These are phyloP conservation scores for Rhinocladiella mackenziei DNA, from an alignment of 2,329 filamentous ascomycete genomes.

Conservation along the genomic window DNA sequence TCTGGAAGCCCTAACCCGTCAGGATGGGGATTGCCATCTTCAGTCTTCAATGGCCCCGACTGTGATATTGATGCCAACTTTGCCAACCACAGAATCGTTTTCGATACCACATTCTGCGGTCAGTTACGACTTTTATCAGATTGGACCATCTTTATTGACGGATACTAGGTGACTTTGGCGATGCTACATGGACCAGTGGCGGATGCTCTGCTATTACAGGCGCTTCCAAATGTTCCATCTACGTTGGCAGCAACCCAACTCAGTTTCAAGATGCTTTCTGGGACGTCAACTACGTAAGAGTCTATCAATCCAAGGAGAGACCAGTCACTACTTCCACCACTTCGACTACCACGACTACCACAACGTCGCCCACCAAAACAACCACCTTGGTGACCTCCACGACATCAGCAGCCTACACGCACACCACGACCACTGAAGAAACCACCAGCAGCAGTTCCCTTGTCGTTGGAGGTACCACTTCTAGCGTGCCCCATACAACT, in stretches of 20 bases:
- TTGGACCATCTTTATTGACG: no score
- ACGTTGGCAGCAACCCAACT: conserved; percentile 62
- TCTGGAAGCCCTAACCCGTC: conserved; percentile 40
- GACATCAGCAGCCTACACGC: background rate
- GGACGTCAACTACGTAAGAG: conserved; percentile 65
- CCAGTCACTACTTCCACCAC: conserved; percentile 11
- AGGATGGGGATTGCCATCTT: conserved; percentile 45
- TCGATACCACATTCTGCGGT: conserved; percentile 53
- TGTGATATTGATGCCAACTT: conserved; percentile 42
- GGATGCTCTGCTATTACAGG: conserved; percentile 56
- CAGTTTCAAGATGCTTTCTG: conserved; percentile 71
- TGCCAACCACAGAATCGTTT: conserved; percentile 41
- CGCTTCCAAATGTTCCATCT: conserved; percentile 61
- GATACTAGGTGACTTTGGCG: conserved; percentile 56
- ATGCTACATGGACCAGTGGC: conserved; percentile 46
- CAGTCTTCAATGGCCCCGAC: conserved; percentile 37
- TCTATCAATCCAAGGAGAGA: conserved; percentile 51
- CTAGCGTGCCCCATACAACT: background rate
- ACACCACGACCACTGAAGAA: background rate
- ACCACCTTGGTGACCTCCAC: conserved; percentile 4
- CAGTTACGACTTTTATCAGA: no score
- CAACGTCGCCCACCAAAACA: conserved; percentile 2
- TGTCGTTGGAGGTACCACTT: background rate
- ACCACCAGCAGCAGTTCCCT: background rate
- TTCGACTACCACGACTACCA: conserved; percentile 8